Conservation (phyloP, 2,329 filamentous ascomycete species). For the Aspergillus jensenii region DNA sequence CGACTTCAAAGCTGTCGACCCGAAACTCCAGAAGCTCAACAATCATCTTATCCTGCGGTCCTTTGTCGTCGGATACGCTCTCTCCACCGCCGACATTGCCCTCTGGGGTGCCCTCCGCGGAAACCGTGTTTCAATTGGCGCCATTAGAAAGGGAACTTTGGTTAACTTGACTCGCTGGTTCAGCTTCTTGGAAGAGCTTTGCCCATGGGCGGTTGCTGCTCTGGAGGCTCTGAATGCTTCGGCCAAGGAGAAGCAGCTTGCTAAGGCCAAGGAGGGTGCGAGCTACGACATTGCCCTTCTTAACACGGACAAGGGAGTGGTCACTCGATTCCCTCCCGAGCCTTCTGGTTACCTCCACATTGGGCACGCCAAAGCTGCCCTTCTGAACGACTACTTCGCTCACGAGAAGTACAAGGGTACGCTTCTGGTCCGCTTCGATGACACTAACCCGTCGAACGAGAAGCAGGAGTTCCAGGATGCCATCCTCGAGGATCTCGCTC, state of each 20-base stretch:
- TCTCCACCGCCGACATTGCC: slow-evolving; percentile 74
- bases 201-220: slow-evolving; percentile 72
- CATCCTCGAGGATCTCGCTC: slow-evolving; percentile 84
- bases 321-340: slow-evolving; percentile 91
- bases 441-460: slow-evolving; percentile 96
- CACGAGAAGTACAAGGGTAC: slow-evolving; percentile 91
- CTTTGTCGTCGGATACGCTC: slow-evolving; percentile 77
- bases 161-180: slow-evolving; percentile 85
- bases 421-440: slow-evolving; percentile 88
- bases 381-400: slow-evolving; percentile 95
- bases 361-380: slow-evolving; percentile 89
- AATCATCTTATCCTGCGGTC: slow-evolving; percentile 84
- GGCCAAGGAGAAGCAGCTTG: slow-evolving; percentile 67
- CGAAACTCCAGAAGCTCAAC: slow-evolving; percentile 73
- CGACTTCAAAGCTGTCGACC: slow-evolving; percentile 82
- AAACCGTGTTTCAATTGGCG: slow-evolving; percentile 80
- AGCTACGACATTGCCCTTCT: slow-evolving; percentile 87
- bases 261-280: slow-evolving; percentile 72
- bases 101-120: slow-evolving; percentile 80
- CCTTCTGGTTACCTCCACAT: slow-evolving; percentile 95
- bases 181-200: slow-evolving; percentile 75
- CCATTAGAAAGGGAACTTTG: slow-evolving; percentile 74
- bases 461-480: slow-evolving; percentile 94
- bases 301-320: slow-evolving; percentile 83
- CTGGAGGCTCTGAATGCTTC: slow-evolving; percentile 69